Evolutionary conservation across 208 protist species (phyloP).

Genomic region (Trypanosoma brucei): DNA sequence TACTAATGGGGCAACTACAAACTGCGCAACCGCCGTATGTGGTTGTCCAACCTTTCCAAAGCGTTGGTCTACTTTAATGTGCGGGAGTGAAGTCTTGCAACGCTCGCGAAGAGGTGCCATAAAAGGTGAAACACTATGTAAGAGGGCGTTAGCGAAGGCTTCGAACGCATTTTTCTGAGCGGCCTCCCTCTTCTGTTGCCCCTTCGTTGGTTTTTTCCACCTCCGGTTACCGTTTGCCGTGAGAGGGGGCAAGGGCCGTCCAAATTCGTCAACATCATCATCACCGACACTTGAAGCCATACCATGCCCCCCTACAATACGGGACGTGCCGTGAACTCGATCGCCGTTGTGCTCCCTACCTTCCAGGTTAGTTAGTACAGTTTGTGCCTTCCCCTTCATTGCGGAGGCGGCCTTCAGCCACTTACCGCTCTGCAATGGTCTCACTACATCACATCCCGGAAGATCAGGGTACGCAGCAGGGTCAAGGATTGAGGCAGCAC

Average conservation of each 20-base stretch:
- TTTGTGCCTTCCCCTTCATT: conserved; percentile 20
- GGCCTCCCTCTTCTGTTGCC: conserved; percentile 72
- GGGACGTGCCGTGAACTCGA: background rate
- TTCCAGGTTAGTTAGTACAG: background rate
- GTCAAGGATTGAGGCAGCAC: conserved; percentile 3
- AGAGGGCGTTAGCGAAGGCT: conserved; percentile 78
- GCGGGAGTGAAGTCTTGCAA: conserved; percentile 73
- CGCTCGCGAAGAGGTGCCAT: conserved; percentile 74
- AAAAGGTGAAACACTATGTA: conserved; percentile 83
- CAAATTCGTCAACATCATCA: conserved; percentile 23
- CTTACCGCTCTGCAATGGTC: conserved; percentile 31
- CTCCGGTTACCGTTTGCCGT: conserved; percentile 61
- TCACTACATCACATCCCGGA: conserved; percentile 16
- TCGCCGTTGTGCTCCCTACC: background rate
- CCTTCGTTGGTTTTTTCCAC: conserved; percentile 84
- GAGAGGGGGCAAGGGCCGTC: conserved; percentile 38
- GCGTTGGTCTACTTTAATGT: conserved; percentile 87
- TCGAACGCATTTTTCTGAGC: conserved; percentile 86
- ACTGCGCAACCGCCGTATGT: conserved; percentile 81
- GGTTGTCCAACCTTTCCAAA: conserved; percentile 83
- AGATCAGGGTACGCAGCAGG: conserved; percentile 8
- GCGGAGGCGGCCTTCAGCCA: conserved; percentile 26
- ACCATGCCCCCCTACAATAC: background rate
- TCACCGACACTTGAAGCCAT: background rate
- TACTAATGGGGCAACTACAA: conserved; percentile 79